phyloP scores from a whole-genome alignment of 192 early-diverging fungal genomes.

The Coemansia sp. region DNA sequence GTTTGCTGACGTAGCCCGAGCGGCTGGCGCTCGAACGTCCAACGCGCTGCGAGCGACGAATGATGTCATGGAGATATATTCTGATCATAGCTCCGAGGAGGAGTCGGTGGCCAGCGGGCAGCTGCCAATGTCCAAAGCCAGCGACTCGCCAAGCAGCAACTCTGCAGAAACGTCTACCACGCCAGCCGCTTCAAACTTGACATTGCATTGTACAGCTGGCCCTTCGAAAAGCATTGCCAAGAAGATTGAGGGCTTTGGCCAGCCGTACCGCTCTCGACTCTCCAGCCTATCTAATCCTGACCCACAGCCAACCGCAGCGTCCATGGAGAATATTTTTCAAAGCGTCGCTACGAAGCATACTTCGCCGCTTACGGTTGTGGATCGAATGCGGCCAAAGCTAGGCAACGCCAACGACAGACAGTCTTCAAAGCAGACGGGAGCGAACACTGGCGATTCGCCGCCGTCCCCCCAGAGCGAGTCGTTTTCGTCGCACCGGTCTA shows the following conservation, averaged over 20 bases:
- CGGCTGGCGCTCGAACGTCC: neutral
- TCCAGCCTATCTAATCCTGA: neutral
- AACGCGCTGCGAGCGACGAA: neutral
- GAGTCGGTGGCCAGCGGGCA: constrained; percentile 4
- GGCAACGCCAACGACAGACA: no score
- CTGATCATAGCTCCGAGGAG: constrained; percentile 20
- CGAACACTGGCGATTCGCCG: no score
- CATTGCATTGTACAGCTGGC: neutral
- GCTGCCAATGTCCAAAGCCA: neutral
- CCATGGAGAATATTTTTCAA: neutral
- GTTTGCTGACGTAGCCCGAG: neutral
- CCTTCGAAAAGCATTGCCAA: constrained; percentile 1
- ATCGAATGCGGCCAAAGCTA: constrained; percentile 10
- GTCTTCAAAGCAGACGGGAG: no score
- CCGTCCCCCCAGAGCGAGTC: no score
- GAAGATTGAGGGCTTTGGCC: constrained; percentile 12
- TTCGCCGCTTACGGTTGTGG: constrained; percentile 4
- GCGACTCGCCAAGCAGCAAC: neutral
- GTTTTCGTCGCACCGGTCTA: no score
- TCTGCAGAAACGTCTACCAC: neutral
- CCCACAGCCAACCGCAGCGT: neutral
- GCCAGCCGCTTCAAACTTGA: no score
- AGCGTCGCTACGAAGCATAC: neutral
- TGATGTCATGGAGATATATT: constrained; percentile 12
- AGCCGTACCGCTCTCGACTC: constrained; percentile 1